Base-by-base conservation (phyloP, 495 filamentous ascomycete genomes). In the Chlorociboria aeruginascens region DNA sequence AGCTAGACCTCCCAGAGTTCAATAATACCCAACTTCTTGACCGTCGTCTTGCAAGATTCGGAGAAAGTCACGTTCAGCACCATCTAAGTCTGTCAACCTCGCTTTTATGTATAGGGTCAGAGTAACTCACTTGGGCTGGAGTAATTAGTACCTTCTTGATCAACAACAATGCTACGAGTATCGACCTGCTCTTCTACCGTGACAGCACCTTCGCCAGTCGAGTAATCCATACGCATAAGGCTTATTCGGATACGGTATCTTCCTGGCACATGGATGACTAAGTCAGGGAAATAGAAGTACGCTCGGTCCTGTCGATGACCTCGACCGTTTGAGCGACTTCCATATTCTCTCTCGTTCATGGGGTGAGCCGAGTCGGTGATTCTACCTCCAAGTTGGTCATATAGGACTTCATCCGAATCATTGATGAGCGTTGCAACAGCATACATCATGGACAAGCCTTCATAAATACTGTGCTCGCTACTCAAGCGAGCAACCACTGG, bases 351-450 rank as follows among this genome's bases (percentile, higher is more conserved):
- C 7, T 55, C 42, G 8, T 52, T 28, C 7, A 59, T 40, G 12
- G 56, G 56, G 34, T 59, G 56, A 25, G 56, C 56, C 3, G 56
- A 59, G 25, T 59, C 56, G 20, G 47, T 43, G 11, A 53, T 35
- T 28, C 38, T 45, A 14, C 56, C 56, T 40, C 49, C 46, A 28
- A 59, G 44, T 16, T 45, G 38, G 30, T 55, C 49, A 9, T 53
- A 36, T 9, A 49, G 32, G 20, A 50, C 42, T 31, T 55, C 47
- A 9, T 52, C 56, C 6, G 48, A 52, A 1, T 34, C 36, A 13
- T 50, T 20, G 16, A 59, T 33, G 14, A 59, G 56, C 31, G 56
- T 52, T 34, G 40, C 56, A 2, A 53, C 50, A 20, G 52, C 56
- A 49, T 49, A 59, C 6, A 48, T 50, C 1, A 53, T 49, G 4